Evolutionary conservation across 2,329 filamentous ascomycete genomes (phyloP).

Genomic region (Stagonosporopsis cucurbitacearum): DNA sequence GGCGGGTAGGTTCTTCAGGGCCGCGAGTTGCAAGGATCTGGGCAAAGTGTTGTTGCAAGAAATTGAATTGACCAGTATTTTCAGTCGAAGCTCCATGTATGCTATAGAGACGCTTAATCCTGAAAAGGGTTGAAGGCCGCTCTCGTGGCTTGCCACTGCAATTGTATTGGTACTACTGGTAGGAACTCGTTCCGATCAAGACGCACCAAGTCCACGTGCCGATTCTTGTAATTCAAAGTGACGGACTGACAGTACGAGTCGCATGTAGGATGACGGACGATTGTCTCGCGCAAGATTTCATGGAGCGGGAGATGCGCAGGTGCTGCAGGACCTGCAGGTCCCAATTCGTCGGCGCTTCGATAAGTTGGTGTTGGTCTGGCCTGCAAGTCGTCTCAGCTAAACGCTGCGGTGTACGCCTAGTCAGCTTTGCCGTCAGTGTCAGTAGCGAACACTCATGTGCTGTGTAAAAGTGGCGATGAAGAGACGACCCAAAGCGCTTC

Average conservation of each 20-base stretch:
- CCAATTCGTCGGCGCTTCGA: conserved; percentile 10
- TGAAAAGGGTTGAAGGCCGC: neutral
- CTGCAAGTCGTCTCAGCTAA: neutral
- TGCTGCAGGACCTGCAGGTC: conserved; percentile 17
- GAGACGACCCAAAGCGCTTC: neutral
- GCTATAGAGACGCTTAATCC: neutral
- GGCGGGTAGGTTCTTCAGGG: neutral
- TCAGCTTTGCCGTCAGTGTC: neutral
- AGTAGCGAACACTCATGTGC: neutral
- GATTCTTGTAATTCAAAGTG: neutral
- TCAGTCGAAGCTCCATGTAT: neutral
- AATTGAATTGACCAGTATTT: neutral
- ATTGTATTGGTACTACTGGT: neutral
- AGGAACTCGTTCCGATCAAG: neutral
- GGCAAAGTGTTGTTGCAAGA: neutral
- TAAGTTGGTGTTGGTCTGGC: conserved; percentile 9
- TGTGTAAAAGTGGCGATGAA: neutral
- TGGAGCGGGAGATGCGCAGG: conserved; percentile 11
- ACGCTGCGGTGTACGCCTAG: neutral
- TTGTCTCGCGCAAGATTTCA: conserved; percentile 7
- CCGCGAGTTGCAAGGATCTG: neutral
- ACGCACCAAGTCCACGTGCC: neutral
- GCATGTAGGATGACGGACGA: conserved; percentile 2
- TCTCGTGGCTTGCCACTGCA: neutral
- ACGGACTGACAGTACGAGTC: neutral